phyloP scores from a whole-genome alignment of 164 flowering plant genomes.

The Tinospora cordifolia region DNA sequence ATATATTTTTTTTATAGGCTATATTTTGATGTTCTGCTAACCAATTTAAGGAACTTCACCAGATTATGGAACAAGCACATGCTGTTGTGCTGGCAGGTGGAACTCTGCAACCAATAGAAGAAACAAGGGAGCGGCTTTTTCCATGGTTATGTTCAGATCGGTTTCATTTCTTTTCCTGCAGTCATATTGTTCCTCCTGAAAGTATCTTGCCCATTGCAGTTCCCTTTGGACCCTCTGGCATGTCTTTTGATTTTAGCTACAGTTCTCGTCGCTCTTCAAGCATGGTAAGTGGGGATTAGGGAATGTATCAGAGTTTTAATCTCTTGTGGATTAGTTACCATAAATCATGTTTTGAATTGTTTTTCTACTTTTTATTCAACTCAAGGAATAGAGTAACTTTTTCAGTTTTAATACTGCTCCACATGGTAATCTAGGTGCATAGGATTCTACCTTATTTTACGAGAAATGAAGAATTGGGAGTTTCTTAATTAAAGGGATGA shows the following conservation, averaged over 20 bases:
- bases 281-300: conserved; percentile 43
- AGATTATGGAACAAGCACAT: conserved; percentile 81
- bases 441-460: neutral
- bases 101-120: conserved; percentile 92
- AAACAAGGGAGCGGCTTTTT: conserved; percentile 79
- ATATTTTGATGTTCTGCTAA: neutral
- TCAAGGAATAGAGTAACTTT: neutral
- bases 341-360: neutral
- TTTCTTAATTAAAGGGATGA: neutral
- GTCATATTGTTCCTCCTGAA: conserved; percentile 82
- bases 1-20: neutral
- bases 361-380: neutral
- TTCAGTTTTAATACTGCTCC: neutral
- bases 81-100: conserved; percentile 94
- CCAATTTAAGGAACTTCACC: conserved; percentile 10
- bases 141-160: conserved; percentile 53
- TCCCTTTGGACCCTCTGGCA: conserved; percentile 84
- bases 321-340: neutral
- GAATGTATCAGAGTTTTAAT: neutral
- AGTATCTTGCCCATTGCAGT: conserved; percentile 81
- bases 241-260: conserved; percentile 82
- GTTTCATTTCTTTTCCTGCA: conserved; percentile 79
- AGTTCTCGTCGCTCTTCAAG: conserved; percentile 52
- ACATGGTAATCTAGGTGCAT: neutral
- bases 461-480: neutral